Evolutionary conservation across 331 rosid genomes (phyloP), one percentile per base, ranked within the genome.

Genomic region (Stylosanthes scabra): DNA sequence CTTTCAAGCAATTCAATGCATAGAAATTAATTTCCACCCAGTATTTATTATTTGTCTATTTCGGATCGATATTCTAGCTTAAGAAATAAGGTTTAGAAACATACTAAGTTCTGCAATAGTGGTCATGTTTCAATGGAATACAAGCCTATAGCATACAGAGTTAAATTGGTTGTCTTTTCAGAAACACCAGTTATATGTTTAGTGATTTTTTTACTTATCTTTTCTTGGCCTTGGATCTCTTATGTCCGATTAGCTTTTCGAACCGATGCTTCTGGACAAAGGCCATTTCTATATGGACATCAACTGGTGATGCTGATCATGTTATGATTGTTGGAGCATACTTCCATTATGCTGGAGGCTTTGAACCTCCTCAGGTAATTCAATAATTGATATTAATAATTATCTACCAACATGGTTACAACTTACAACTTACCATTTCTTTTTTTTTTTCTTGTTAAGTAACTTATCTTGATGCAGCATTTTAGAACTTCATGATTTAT

Each of bases 271-370:
- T 86, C 70, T 88, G 80, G 78, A 88, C 96, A 7, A 90, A 90
- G 59, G 91, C 96, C 47, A 88, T 90, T 61, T 86, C 96, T 7
- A 84, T 90, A 77, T 90, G 96, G 96, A 88, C 93, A 12, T 90
- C 96, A 62, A 86, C 91, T 8, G 86, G 96, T 39, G 93, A 90
- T 70, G 83, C 88, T 46, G 96, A 90, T 68, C 96, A 90, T 28
- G 84, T 73, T 55, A 63, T 88, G 88, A 84, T 90, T 51, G 93
- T 86, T 8, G 96, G 93, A 9, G 86, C 96, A 9, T 90, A 90
- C 56, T 90, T 90, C 72, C 93, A 88, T 74, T 90, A 88, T 4
- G 90, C 96, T 4, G 88, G 93, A 47, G 91, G 91, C 28, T 90
- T 88, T 80, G 92, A 87, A 83, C 84, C 89, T 61, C 90, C 96